phyloP scores from a whole-genome alignment of 1,284 basidiomycete genomes.

The Gymnopus androsaceus region DNA sequence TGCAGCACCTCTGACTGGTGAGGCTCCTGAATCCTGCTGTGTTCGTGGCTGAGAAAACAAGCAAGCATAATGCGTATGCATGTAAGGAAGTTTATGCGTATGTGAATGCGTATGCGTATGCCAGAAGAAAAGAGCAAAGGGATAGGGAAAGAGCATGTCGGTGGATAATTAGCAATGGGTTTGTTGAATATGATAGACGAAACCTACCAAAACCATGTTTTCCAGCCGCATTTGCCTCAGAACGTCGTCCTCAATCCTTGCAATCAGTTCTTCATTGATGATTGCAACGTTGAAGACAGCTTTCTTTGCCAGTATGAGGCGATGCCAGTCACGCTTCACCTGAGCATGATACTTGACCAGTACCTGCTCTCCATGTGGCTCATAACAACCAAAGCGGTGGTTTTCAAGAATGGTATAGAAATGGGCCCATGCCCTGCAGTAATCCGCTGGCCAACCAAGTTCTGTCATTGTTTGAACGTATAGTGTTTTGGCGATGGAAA shows the following conservation, averaged over 20 bases:
- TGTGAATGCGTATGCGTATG: not conserved
- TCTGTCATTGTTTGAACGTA: not conserved
- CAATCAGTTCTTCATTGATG: not conserved
- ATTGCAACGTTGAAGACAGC: not conserved
- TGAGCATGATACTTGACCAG: not conserved
- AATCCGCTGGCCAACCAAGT: not conserved
- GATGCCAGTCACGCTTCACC: not conserved
- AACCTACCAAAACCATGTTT: not conserved
- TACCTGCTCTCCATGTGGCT: no score
- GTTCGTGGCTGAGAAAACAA: not conserved
- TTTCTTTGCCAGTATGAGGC: not conserved
- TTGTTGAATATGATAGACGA: not conserved
- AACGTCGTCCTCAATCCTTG: not conserved
- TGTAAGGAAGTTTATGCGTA: not conserved
- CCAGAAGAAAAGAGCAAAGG: not conserved
- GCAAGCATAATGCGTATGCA: no score
- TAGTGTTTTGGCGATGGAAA: not conserved
- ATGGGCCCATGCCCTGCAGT: not conserved
- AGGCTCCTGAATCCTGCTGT: no score
- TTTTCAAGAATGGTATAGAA: not conserved
- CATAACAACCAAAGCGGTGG: not conserved
- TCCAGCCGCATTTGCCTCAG: not conserved
- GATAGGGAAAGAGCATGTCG: not conserved
- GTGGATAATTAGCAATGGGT: not conserved
- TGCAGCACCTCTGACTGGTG: no score